Evolutionary conservation across 768 basidiomycete genomes (phyloP), one percentile per base, ranked within the genome.

Genomic region (Mycena indigotica): DNA sequence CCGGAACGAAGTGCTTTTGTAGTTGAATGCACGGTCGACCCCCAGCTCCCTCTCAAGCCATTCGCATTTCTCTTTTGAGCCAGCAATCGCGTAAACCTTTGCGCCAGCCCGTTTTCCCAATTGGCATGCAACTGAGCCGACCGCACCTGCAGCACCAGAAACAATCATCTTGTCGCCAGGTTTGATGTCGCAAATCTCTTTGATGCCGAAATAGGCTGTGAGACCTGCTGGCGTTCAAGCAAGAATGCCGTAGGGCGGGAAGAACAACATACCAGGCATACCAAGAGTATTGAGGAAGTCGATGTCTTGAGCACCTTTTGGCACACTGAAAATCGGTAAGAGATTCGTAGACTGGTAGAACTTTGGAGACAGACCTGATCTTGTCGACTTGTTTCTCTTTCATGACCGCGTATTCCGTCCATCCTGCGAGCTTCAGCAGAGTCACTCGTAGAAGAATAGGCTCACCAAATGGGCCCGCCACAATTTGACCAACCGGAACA

Each of bases 131-230:
- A 92, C 70, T 10, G 86, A 82, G n/a, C 94, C 93, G 10, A 92
- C 91, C 1, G 94, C 87, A 10, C 95, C 95, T 8, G 96, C 95
- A 2, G 95, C 95, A 19, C 93, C 95, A 1, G 92, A 92, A 13
- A 84, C 88, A 23, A 98, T 81, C 49, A 96, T 82, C 0, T 83
- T 91, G 58, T 98, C 94, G 13, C 94, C 93, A 0, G 86, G 71
- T 69, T 95, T 90, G 66, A 95, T 71, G 58, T 90, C 72, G 16
- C 87, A 93, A 45, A 96, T 78, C 49, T 93, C 90, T 69, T 85
- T 78, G 26, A 98, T 77, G 8, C 95, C 93, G 61, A 95, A 92
- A 71, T 95, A 97, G 4, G 95, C 95, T 4, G 95, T 96, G 68
- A 94, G 66, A 8, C 91, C 91, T 89, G 66, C n/a, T n/a, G 17